phyloP scores from a whole-genome alignment of 495 filamentous ascomycete species.

The Aspergillus nanangensis region DNA sequence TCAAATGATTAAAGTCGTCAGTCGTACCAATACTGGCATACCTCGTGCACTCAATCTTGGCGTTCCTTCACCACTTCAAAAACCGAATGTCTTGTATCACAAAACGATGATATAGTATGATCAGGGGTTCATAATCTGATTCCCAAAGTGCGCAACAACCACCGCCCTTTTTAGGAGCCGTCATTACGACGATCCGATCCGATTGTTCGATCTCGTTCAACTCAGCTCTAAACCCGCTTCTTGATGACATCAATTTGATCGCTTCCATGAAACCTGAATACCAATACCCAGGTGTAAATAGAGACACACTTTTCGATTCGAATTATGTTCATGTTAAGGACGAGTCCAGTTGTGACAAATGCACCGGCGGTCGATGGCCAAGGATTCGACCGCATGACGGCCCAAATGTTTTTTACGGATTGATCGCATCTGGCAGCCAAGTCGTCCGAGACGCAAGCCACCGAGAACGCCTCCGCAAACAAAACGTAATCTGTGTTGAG shows the following conservation, averaged over 20 bases:
- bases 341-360: conserved; percentile 1
- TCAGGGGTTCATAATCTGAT: too few species aligned
- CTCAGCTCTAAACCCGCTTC: conserved; percentile 9
- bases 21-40: too few species aligned
- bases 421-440: background rate
- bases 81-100: too few species aligned
- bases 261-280: conserved; percentile 1
- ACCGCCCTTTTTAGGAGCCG: conserved; percentile 13
- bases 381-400: background rate
- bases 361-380: background rate
- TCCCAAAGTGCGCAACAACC: too few species aligned
- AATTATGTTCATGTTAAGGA: background rate
- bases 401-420: background rate
- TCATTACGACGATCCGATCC: conserved; percentile 16
- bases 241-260: background rate
- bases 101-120: too few species aligned
- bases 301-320: background rate
- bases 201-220: conserved; percentile 1
- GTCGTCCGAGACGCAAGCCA: background rate
- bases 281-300: background rate
- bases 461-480: background rate
- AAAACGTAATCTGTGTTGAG: conserved; percentile 1
- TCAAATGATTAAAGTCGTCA: too few species aligned
- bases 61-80: too few species aligned
- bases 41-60: too few species aligned